Evolutionary conservation across 495 filamentous ascomycete species (phyloP).

Genomic region (Jackrogersella minutella): DNA sequence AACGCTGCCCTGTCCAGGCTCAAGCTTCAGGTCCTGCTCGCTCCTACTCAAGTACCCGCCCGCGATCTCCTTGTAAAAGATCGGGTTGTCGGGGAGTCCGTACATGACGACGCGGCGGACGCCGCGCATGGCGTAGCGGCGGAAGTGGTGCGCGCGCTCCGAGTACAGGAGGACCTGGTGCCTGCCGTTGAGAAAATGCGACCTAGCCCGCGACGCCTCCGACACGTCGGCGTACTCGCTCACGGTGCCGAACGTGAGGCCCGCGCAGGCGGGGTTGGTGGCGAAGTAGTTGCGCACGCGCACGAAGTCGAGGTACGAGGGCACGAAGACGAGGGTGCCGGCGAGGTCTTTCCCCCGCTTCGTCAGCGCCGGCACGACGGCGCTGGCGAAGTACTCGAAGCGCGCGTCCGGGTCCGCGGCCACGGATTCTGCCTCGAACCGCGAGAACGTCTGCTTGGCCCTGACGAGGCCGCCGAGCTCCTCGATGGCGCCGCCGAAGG

Average conservation of each 20-base stretch:
- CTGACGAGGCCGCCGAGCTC: constrained; percentile 64
- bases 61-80: constrained; percentile 88
- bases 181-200: constrained; percentile 83
- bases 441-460: constrained; percentile 86
- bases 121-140: constrained; percentile 79
- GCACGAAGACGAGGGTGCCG: constrained; percentile 84
- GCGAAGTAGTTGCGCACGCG: constrained; percentile 91
- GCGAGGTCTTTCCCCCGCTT: constrained; percentile 58
- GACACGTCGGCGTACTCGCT: constrained; percentile 83
- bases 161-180: constrained; percentile 89
- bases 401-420: constrained; percentile 81
- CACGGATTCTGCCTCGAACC: constrained; percentile 76
- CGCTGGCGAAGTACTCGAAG: constrained; percentile 89
- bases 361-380: constrained; percentile 75
- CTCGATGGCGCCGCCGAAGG: constrained; percentile 71
- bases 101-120: constrained; percentile 86
- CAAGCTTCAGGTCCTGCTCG: constrained; percentile 60
- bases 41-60: constrained; percentile 70
- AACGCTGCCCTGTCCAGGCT: constrained; percentile 63
- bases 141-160: constrained; percentile 93
- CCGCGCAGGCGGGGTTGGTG: constrained; percentile 69
- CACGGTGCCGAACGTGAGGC: constrained; percentile 81
- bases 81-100: constrained; percentile 83
- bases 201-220: constrained; percentile 81
- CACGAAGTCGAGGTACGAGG: constrained; percentile 92